Percentiles rank a stretch among this genome's conserved stretches.
phyloP scores from a whole-genome alignment of 2,329 filamentous ascomycete species.

The Fonsecaea pedrosoi region DNA sequence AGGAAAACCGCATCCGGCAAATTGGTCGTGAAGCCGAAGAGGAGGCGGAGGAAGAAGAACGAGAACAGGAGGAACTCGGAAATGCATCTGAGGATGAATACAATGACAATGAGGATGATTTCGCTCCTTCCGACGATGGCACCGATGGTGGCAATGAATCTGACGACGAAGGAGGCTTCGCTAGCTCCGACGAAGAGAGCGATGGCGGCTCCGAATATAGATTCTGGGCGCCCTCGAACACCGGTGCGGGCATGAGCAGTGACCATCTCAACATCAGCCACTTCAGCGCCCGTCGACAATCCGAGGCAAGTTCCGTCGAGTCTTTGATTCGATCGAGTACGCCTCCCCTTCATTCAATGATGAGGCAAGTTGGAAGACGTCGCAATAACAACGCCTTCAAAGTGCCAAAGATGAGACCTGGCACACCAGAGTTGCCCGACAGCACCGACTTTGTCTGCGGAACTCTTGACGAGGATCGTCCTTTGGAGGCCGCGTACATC shows the following conservation, averaged over 20 bases:
- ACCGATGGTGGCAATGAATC: constrained; percentile 78
- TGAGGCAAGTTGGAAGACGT: constrained; percentile 18
- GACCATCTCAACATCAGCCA: constrained; percentile 58
- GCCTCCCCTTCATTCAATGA: constrained; percentile 34
- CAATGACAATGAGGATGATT: constrained; percentile 71
- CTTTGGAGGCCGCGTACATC: constrained; percentile 91
- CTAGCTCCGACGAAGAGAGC: constrained; percentile 71
- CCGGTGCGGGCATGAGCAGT: constrained; percentile 59
- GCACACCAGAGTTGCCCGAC: constrained; percentile 85
- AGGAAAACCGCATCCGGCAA: constrained; percentile 86
- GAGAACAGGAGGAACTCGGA: constrained; percentile 61
- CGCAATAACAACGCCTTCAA: constrained; percentile 16
- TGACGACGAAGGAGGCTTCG: constrained; percentile 76
- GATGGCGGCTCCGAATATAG: constrained; percentile 69
- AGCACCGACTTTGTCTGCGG: constrained; percentile 99
- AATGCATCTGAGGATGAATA: constrained; percentile 59
- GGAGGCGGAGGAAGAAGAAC: constrained; percentile 80
- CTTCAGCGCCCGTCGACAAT: constrained; percentile 54
- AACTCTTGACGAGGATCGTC: constrained; percentile 92
- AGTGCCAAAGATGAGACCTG: constrained; percentile 64
- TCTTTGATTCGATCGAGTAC: constrained; percentile 45
- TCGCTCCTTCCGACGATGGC: constrained; percentile 60
- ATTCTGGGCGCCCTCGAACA: constrained; percentile 64
- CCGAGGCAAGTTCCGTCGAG: constrained; percentile 60
- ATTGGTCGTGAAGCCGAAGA: constrained; percentile 90